These are phyloP conservation scores for Euphorbia celastroides DNA, from an alignment of 441 rosid genomes.

Conservation along the genomic window DNA sequence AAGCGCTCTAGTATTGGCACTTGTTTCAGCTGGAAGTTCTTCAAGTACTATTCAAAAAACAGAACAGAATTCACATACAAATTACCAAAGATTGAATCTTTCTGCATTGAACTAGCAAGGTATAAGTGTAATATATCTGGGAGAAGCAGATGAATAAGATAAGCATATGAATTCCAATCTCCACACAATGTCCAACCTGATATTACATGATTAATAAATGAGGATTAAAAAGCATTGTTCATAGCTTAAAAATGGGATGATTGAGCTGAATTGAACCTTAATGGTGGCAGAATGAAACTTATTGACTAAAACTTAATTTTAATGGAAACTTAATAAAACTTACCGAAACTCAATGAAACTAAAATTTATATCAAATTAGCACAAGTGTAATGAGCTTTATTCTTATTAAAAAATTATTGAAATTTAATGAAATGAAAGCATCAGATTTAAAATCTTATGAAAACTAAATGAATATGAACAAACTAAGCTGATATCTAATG, in stretches of 20 bases:
- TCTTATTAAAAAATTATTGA: too few relatives aligned
- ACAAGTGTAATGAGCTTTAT: too few relatives aligned
- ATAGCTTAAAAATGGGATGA: background rate
- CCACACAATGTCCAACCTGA: conserved; percentile 88
- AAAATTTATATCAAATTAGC: too few relatives aligned
- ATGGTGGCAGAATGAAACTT: too few relatives aligned
- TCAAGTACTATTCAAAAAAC: conserved; percentile 55
- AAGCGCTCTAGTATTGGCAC: conserved; percentile 85
- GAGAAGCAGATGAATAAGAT: conserved; percentile 77
- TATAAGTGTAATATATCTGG: conserved; percentile 49
- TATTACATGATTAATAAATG: conserved; percentile 3
- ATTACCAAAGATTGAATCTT: background rate
- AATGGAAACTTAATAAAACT: too few relatives aligned
- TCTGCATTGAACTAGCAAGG: conserved; percentile 3
- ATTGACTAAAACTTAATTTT: too few relatives aligned
- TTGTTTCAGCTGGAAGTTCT: conserved; percentile 59
- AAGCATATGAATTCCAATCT: conserved; percentile 93
- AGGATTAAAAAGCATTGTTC: background rate
- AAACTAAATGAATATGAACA: too few relatives aligned
- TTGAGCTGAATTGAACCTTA: too few relatives aligned
- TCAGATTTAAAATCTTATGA: too few relatives aligned
- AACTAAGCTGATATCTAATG: too few relatives aligned
- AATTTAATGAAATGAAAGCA: too few relatives aligned
- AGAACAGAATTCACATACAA: conserved; percentile 1
- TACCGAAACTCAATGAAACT: too few relatives aligned